Evolutionary conservation across 352 stramenopile species (phyloP), one percentile per base, ranked within the genome.

Genomic region (Globisporangium alternatum): DNA sequence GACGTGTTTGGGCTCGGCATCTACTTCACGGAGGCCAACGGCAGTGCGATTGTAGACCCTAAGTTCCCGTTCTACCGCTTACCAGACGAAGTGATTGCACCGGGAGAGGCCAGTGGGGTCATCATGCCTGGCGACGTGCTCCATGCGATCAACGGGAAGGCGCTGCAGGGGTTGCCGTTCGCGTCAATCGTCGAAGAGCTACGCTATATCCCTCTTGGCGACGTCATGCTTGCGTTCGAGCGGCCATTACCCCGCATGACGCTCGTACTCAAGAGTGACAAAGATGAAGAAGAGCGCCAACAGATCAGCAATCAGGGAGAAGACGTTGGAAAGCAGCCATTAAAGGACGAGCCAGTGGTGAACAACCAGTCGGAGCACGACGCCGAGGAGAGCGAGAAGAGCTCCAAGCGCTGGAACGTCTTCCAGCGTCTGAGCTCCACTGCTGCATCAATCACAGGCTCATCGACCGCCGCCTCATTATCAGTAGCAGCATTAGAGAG

Each of bases 11-110:
- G 83, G 17, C 76, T 92, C 21, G 83, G 83, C 21, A 90, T 92
- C 57, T 92, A 92, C 67, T 92, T 92, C 62, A 70, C 64, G 7
- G 60, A 71, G 0, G 62, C 66, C 49, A 62, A 72, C n/a, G 70
- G 72, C 19, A 47, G 68, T 5, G 83, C 83, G 8, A 65, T 88
- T 10, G 83, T 91, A 53, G 81, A 93, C 64, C 74, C 62, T 2
- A 63, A 71, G 10, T 68, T 87, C 31, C 80, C 83, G 4, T 93
- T 93, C 62, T 93, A 91, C 48, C 80, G 78, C 2, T 71, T 90
- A 1, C 83, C 83, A 33, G 74, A 82, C 43, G 78, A 71, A n/a
- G 58, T 58, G 9, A 33, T 74, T 4, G 83, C 76, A 3, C 81
- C 83, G 6, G 83, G 83, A 33, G 83, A 92, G 65, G 76, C 76